Base-by-base conservation (phyloP, 805 yeast genomes). In the Candida chilensis region DNA sequence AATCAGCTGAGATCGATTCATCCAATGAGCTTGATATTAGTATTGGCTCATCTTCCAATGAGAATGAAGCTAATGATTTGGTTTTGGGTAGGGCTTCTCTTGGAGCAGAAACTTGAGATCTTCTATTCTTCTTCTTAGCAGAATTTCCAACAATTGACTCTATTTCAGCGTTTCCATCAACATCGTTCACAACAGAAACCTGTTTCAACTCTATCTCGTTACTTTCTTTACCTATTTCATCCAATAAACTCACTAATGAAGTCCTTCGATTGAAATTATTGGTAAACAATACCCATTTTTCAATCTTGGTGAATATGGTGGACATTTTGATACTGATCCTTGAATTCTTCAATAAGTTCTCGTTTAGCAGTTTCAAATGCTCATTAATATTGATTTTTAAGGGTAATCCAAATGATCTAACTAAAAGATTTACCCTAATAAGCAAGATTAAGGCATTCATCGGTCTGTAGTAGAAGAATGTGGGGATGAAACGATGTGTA, bases 151-250 rank as follows among this genome's bases (percentile, higher is more conserved):
- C n/a, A n/a, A n/a, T n/a, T n/a, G n/a, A n/a, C n/a, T n/a, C n/a
- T n/a, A n/a, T n/a, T n/a, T n/a, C n/a, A n/a, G n/a, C n/a, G n/a
- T n/a, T n/a, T n/a, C n/a, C n/a, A n/a, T n/a, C n/a, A n/a, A n/a
- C n/a, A n/a, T n/a, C n/a, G n/a, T n/a, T n/a, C n/a, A n/a, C n/a
- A n/a, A n/a, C n/a, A n/a, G n/a, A n/a, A n/a, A n/a, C n/a, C n/a
- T n/a, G n/a, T n/a, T n/a, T n/a, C n/a, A n/a, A n/a, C n/a, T n/a
- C n/a, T n/a, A n/a, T n/a, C n/a, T n/a, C n/a, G n/a, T n/a, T n/a
- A n/a, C n/a, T 63, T 37, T 71, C 75, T 30, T 61, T 60, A 7
- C 69, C 77, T 32, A 72, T 59, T 45, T 74, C 77, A 38, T 74
- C 70, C 33, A 66, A 47, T 27, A 74, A 50, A 22, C 63, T 64